These are phyloP conservation scores for Starmerella apis DNA, from an alignment of 805 yeast species.

Conservation along the genomic window DNA sequence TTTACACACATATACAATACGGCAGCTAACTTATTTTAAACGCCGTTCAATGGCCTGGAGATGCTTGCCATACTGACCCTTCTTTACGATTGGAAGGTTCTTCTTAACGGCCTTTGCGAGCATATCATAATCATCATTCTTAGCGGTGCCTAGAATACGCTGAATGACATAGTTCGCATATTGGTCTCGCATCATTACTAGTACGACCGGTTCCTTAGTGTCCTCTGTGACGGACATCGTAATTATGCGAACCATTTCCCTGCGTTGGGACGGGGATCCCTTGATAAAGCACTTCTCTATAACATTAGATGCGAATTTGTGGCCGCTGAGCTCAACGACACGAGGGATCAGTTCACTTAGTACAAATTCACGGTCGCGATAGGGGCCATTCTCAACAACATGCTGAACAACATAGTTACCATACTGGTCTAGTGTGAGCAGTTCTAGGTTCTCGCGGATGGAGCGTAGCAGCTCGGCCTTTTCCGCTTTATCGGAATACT, in stretches of 20 bases:
- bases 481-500: conserved; percentile 57
- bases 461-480: conserved; percentile 60
- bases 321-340: conserved; percentile 78
- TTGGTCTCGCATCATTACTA: conserved; percentile 94
- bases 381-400: conserved; percentile 68
- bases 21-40: conserved; percentile 6
- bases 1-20: conserved; percentile 4
- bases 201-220: conserved; percentile 41
- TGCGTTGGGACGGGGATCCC: conserved; percentile 56
- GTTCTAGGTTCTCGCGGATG: conserved; percentile 58
- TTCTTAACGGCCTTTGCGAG: conserved; percentile 69
- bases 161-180: conserved; percentile 97
- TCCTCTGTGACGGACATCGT: conserved; percentile 24
- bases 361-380: conserved; percentile 49
- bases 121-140: conserved; percentile 54
- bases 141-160: conserved; percentile 74
- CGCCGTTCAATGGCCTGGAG: conserved; percentile 68
- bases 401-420: conserved; percentile 98
- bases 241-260: conserved; percentile 54
- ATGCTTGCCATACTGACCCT: conserved; percentile 67
- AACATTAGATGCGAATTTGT: conserved; percentile 95
- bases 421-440: conserved; percentile 85
- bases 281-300: conserved; percentile 83
- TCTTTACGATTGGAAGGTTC: conserved; percentile 63
- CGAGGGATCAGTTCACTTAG: conserved; percentile 58